Base-by-base conservation (phyloP, 2,329 filamentous ascomycete species). In the Diaporthe ilicicola region DNA sequence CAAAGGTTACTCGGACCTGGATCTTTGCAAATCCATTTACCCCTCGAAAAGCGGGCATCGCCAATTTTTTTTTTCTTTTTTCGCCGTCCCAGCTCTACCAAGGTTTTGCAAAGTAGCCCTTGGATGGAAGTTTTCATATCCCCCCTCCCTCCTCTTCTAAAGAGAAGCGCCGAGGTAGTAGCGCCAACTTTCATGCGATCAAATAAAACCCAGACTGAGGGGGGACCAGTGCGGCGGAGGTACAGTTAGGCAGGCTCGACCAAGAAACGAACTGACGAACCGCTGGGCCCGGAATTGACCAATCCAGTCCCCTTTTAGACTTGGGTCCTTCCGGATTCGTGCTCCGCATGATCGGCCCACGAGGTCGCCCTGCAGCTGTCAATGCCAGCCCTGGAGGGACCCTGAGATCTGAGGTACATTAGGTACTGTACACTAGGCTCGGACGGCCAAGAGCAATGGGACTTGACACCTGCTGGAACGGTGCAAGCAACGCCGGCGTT, bases 11-110 rank as follows among this genome's bases (percentile, higher is more conserved):
- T 48, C 12, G 34, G 64, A 67, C 48, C 53, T 46, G 39, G 65
- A 44, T 34, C 51, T 44, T 22, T 34, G 19, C 13, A 42, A 29
- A 48, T 48, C 22, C 22, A 8, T 9, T 54, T 67, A 67, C 65
- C 65, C 65, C 65, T 67, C 65, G 65, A 67, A 67, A 67, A 67
- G 65, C 65, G 65, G 65, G 65, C 53, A 56, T 67, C 51, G 32
- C 24, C 39, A 50, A 55, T 46, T n/a, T 53, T 19, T 39, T 32
- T 46, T 24, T 32, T 9, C 27, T 8, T 46, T 29, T 12, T 15
- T 12, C 37, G 46, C 24, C 64, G 22, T 54, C 64, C 48, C 64
- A 54, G 64, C 51, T 53, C 4, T 32, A n/a, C n/a, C 62, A 48
- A 53, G 37, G 22, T 48, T 66, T 42, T 22, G 39, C 44, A 39